phyloP scores from a whole-genome alignment of 108 stramenopile species.

The Cyclotella atomus region DNA sequence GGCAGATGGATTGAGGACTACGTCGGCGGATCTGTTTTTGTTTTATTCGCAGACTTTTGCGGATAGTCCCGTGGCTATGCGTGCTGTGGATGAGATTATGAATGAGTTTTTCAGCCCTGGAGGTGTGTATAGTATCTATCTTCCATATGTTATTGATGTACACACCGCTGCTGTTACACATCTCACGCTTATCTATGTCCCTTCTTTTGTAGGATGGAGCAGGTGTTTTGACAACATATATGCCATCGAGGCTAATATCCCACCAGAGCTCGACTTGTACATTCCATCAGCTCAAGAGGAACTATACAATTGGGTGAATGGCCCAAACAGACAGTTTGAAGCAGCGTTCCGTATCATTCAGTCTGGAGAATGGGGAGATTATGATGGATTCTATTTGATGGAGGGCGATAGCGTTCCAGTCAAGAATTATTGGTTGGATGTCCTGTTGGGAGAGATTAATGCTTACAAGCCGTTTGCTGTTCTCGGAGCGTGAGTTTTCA shows the following conservation, averaged over 20 bases:
- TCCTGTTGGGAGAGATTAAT: slow-evolving; percentile 27
- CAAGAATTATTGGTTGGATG: slow-evolving; percentile 41
- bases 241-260: slow-evolving; percentile 26
- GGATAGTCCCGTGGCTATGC: slow-evolving; percentile 26
- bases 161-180: background rate
- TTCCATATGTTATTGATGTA: background rate
- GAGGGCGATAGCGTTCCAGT: slow-evolving; percentile 37
- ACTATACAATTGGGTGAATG: slow-evolving; percentile 43
- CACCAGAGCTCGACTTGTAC: slow-evolving; percentile 34
- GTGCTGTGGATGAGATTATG: slow-evolving; percentile 33
- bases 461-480: slow-evolving; percentile 35
- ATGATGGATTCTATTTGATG: slow-evolving; percentile 38
- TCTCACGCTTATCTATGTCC: background rate
- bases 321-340: slow-evolving; percentile 34
- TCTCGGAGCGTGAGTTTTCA: slow-evolving; percentile 27
- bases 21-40: slow-evolving; percentile 38
- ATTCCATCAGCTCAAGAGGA: slow-evolving; percentile 36
- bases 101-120: slow-evolving; percentile 40
- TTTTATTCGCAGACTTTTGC: slow-evolving; percentile 40
- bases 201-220: slow-evolving; percentile 22
- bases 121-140: background rate
- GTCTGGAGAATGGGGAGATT: slow-evolving; percentile 31
- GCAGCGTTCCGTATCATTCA: slow-evolving; percentile 34
- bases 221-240: slow-evolving; percentile 44
- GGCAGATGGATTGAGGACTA: slow-evolving; percentile 16